Percentiles rank a stretch among this genome's conserved stretches.
These are phyloP conservation scores for Martensiomyces pterosporus DNA, from an alignment of 192 early-diverging fungal species.

Conservation along the genomic window DNA sequence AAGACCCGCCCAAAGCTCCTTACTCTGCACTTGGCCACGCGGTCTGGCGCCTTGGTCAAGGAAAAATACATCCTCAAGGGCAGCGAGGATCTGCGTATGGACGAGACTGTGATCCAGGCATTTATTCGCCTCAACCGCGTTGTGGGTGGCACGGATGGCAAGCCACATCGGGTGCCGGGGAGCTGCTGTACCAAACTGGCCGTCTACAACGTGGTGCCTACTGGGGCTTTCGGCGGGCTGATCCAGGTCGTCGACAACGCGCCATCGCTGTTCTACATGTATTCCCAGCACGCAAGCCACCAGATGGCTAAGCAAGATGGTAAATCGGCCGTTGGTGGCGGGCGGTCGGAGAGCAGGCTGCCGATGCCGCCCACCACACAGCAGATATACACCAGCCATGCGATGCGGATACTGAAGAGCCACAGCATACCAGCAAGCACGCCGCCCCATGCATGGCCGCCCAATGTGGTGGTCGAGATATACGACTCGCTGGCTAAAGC, in stretches of 20 bases:
- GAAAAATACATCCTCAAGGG: constrained; percentile 88
- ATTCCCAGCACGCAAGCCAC: constrained; percentile 8
- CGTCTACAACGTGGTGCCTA: constrained; percentile 67
- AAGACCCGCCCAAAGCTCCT: constrained; percentile 94
- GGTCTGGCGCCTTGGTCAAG: constrained; percentile 52
- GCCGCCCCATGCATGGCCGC: constrained; percentile 26
- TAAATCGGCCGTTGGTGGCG: neutral
- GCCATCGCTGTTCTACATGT: constrained; percentile 59
- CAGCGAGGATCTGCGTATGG: constrained; percentile 86
- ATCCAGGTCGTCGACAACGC: constrained; percentile 87
- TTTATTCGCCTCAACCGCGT: constrained; percentile 36
- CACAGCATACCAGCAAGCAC: neutral
- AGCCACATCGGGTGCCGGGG: neutral
- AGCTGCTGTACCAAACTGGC: constrained; percentile 4
- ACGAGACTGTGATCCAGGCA: constrained; percentile 85
- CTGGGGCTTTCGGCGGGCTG: constrained; percentile 80
- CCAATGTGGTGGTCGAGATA: neutral
- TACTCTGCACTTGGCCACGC: constrained; percentile 35
- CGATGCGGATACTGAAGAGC: constrained; percentile 2
- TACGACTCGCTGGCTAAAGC: constrained; percentile 16
- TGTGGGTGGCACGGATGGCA: neutral
- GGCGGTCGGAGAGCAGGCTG: neutral
- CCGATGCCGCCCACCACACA: neutral
- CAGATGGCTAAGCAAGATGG: too few relatives aligned
- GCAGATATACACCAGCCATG: constrained; percentile 13